These are phyloP conservation scores for Phellopilus nigrolimitatus DNA, from an alignment of 1,284 basidiomycete genomes.

Conservation along the genomic window DNA sequence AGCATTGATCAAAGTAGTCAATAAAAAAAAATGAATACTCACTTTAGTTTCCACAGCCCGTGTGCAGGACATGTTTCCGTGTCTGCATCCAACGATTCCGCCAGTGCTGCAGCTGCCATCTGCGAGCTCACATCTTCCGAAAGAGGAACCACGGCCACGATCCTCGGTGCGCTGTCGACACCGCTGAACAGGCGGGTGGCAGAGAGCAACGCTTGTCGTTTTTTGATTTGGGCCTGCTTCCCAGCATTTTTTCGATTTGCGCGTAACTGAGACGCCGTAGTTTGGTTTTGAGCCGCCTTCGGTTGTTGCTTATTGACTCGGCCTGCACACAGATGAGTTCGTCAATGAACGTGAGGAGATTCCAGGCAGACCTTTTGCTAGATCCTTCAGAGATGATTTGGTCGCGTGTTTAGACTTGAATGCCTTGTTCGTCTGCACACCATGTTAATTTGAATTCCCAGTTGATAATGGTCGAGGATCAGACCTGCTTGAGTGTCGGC, in stretches of 20 bases:
- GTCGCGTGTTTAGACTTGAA: slow-evolving; percentile 89
- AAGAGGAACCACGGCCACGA: slow-evolving; percentile 77
- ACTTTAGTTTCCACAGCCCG: slow-evolving; percentile 68
- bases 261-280: slow-evolving; percentile 52
- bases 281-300: slow-evolving; percentile 42
- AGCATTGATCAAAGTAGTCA: slow-evolving; percentile 10
- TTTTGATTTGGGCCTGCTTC: slow-evolving; percentile 71
- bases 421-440: slow-evolving; percentile 71
- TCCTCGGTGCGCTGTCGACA: slow-evolving; percentile 72
- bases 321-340: slow-evolving; percentile 35
- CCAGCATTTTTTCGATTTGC: slow-evolving; percentile 73
- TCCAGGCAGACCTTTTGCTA: slow-evolving; percentile 68
- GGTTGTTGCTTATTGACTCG: slow-evolving; percentile 48
- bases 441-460: background rate
- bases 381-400: slow-evolving; percentile 76
- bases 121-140: slow-evolving; percentile 60
- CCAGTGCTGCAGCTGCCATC: slow-evolving; percentile 54
- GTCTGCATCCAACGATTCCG: slow-evolving; percentile 58
- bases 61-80: slow-evolving; percentile 45
- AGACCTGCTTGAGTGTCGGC: slow-evolving; percentile 81
- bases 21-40: slow-evolving; percentile 27
- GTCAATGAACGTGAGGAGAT: slow-evolving; percentile 9
- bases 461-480: slow-evolving; percentile 20
- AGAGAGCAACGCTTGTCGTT: slow-evolving; percentile 65
- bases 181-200: slow-evolving; percentile 73